Evolutionary conservation across 1,284 basidiomycete species (phyloP).

Genomic region (Cryptococcus hybrid): DNA sequence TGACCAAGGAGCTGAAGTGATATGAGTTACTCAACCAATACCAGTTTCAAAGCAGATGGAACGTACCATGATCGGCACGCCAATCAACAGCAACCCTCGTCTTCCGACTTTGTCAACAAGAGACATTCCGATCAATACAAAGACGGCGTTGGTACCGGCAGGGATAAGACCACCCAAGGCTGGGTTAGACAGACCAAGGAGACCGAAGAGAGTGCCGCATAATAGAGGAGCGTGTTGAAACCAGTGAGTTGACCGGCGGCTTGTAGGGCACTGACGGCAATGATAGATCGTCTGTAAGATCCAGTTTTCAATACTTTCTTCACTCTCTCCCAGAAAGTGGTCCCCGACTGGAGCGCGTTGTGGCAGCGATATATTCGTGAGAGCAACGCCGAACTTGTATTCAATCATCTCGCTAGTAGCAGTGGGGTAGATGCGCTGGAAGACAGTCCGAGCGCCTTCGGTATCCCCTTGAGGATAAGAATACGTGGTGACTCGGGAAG

Average conservation of each 20-base stretch:
- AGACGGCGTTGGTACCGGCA: slow-evolving; percentile 36
- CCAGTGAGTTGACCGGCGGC: slow-evolving; percentile 36
- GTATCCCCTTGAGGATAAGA: slow-evolving; percentile 26
- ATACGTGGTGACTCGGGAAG: slow-evolving; percentile 8
- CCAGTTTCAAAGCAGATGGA: background rate
- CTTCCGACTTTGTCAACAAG: slow-evolving; percentile 41
- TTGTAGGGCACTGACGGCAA: slow-evolving; percentile 18
- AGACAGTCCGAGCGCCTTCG: slow-evolving; percentile 24
- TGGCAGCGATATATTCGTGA: slow-evolving; percentile 23
- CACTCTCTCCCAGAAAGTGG: slow-evolving; percentile 10
- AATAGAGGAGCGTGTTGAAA: slow-evolving; percentile 44
- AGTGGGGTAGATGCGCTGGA: slow-evolving; percentile 30
- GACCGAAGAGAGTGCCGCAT: slow-evolving; percentile 38
- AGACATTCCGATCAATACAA: slow-evolving; percentile 32
- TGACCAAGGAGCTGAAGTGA: slow-evolving; percentile 18
- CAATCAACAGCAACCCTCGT: slow-evolving; percentile 27
- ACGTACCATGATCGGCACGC: slow-evolving; percentile 23
- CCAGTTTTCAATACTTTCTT: slow-evolving; percentile 18
- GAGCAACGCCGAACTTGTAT: slow-evolving; percentile 25
- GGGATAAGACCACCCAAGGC: slow-evolving; percentile 11
- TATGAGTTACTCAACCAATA: background rate
- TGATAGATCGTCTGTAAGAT: slow-evolving; percentile 24
- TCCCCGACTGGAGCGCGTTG: slow-evolving; percentile 13
- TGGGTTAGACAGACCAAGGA: slow-evolving; percentile 38
- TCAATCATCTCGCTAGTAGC: slow-evolving; percentile 35